phyloP scores from a whole-genome alignment of 441 rosid genomes.

The Gossypium lobatum region DNA sequence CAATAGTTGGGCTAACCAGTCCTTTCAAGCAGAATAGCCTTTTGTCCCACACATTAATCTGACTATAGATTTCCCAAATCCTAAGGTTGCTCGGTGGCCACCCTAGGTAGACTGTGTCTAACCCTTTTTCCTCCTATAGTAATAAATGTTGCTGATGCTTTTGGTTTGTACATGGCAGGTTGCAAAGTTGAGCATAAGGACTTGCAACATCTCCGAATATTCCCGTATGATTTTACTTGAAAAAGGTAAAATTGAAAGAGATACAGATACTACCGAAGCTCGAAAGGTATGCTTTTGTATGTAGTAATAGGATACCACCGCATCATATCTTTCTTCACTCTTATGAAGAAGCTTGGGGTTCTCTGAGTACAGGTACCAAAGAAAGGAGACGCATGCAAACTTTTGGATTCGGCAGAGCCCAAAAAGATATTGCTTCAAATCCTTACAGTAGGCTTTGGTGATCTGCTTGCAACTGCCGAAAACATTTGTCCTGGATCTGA shows the following conservation, averaged over 20 bases:
- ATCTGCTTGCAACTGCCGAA: constrained; percentile 56
- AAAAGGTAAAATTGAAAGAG: constrained; percentile 31
- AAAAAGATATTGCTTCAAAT: constrained; percentile 39
- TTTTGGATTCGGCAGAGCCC: constrained; percentile 21
- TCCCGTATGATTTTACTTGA: constrained; percentile 66
- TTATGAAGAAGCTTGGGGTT: not conserved
- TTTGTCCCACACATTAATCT: not conserved
- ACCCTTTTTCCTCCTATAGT: not conserved
- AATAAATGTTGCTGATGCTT: constrained; percentile 2
- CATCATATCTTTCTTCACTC: not conserved
- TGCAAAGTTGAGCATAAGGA: constrained; percentile 54
- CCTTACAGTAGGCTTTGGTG: constrained; percentile 68
- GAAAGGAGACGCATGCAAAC: constrained; percentile 30
- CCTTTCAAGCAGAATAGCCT: not conserved
- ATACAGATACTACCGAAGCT: constrained; percentile 21
- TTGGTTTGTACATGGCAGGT: constrained; percentile 34
- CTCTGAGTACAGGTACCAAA: constrained; percentile 26
- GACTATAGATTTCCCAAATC: not conserved
- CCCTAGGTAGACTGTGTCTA: not conserved
- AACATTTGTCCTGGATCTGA: constrained; percentile 55
- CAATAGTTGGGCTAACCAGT: not conserved
- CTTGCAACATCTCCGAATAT: constrained; percentile 62
- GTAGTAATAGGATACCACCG: not conserved
- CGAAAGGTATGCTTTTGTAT: constrained; percentile 28
- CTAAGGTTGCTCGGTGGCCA: not conserved